Base-by-base conservation (phyloP, 2,329 filamentous ascomycete genomes). In the Stemphylium beticola region DNA sequence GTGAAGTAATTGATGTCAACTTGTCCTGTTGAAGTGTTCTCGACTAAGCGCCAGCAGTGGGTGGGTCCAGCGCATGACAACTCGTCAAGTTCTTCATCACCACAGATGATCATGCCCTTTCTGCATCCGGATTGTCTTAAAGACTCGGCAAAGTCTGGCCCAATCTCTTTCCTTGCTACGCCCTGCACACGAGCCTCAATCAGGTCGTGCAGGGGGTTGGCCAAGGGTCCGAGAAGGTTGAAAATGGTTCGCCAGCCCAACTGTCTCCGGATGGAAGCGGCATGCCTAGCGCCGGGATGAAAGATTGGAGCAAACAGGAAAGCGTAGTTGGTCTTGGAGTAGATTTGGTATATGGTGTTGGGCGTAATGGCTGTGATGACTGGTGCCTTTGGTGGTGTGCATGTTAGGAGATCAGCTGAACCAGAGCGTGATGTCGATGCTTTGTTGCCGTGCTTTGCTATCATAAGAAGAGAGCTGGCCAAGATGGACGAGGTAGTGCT, bases 241-340 rank as follows among this genome's bases (percentile, higher is more conserved):
- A 99, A 99, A 64, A 99, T 93, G 2, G 95, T 99, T 67, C 95
- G 87, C 83, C 95, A 93, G 54, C 93, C 93, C 18, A 99, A 85
- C 73, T 96, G 90, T 71, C 87, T 90, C 58, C 95, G 89, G 61
- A 97, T 88, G 2, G 89, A 86, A 4, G 92, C 92, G 34, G 95
- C 92, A 74, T 93, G 88, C 73, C 87, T 88, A 89, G 98, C 97
- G 42, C 92, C 93, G 0, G 92, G 92, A 78, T 99, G 95, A 82
- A 97, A 99, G 64, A 95, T 90, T 34, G 95, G 93, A 0, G 95
- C 95, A 72, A 95, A 98, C 26, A 99, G 84, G 78, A 99, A 99
- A 60, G 90, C 90, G 79, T 98, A 99, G 78, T 96, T 97, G 58
- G 89, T 90, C 53, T 82, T 80, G 43, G 85, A 82, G 78, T 97